A percentile compares a stretch with the other conserved stretches of the same genome.
These are phyloP conservation scores for Toxoplasma gondii DNA, from an alignment of 169 alveolate genomes.

Conservation along the genomic window DNA sequence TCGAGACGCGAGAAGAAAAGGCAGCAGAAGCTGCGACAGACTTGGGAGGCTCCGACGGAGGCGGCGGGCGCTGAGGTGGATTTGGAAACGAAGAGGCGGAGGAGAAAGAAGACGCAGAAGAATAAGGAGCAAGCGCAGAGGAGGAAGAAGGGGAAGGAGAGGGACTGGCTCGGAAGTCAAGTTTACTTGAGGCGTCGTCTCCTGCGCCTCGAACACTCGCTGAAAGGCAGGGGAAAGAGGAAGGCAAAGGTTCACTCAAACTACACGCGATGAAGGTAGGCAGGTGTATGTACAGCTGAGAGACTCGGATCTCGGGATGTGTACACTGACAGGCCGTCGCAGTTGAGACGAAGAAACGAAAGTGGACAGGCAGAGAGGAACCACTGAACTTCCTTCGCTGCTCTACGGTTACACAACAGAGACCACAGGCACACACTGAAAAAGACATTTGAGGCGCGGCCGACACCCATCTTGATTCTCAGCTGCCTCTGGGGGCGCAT, in stretches of 20 bases:
- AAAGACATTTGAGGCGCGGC: too few relatives aligned
- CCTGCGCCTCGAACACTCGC: background rate
- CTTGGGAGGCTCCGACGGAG: background rate
- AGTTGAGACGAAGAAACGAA: too few relatives aligned
- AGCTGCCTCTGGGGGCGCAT: too few relatives aligned
- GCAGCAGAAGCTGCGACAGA: background rate
- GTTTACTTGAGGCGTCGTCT: background rate
- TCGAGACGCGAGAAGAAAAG: background rate
- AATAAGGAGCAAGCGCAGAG: background rate
- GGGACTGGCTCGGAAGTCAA: background rate
- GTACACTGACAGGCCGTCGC: too few relatives aligned
- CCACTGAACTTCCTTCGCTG: too few relatives aligned
- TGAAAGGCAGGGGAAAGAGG: background rate
- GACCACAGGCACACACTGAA: too few relatives aligned
- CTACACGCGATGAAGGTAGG: background rate
- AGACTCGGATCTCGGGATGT: background rate
- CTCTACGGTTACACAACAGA: too few relatives aligned
- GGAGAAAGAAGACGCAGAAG: background rate
- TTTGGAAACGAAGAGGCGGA: background rate
- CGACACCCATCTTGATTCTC: too few relatives aligned
- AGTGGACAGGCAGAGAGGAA: too few relatives aligned
- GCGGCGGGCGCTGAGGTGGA: background rate
- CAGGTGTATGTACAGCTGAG: background rate
- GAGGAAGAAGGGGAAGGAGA: background rate
- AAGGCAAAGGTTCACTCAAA: too few relatives aligned